phyloP scores from a whole-genome alignment of 1,284 basidiomycete genomes.

The Sporisorium graminicola region DNA sequence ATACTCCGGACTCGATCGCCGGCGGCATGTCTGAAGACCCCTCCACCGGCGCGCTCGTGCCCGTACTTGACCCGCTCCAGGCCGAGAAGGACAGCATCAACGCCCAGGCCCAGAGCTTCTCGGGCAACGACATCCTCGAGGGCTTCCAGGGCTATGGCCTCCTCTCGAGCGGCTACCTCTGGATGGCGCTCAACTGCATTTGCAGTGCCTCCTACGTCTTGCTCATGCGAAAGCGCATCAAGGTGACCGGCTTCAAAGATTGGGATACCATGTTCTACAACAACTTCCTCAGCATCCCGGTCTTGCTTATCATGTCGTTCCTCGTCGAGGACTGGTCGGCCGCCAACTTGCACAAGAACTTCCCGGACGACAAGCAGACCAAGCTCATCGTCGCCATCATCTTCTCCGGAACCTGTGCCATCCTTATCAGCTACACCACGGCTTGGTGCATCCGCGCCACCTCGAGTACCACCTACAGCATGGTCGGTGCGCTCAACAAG shows the following conservation, averaged over 20 bases:
- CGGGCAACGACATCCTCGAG: slow-evolving; percentile 51
- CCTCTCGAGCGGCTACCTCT: slow-evolving; percentile 80
- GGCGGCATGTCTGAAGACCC: slow-evolving; percentile 45
- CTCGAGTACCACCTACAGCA: slow-evolving; percentile 97
- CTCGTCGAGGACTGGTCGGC: slow-evolving; percentile 90
- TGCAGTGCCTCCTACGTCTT: slow-evolving; percentile 93
- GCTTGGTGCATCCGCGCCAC: slow-evolving; percentile 98
- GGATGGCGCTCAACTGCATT: slow-evolving; percentile 95
- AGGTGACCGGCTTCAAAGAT: slow-evolving; percentile 96
- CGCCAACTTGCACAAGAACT: slow-evolving; percentile 84
- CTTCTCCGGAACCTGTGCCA: slow-evolving; percentile 95
- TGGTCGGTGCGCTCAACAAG: slow-evolving; percentile 99
- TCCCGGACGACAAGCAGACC: slow-evolving; percentile 85
- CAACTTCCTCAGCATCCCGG: slow-evolving; percentile 93
- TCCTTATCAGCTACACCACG: slow-evolving; percentile 97
- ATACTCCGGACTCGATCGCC: slow-evolving; percentile 56
- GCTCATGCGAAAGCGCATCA: slow-evolving; percentile 97
- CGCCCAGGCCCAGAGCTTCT: slow-evolving; percentile 31
- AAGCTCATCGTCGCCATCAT: slow-evolving; percentile 88
- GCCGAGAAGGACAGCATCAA: slow-evolving; percentile 47
- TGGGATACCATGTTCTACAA: slow-evolving; percentile 99
- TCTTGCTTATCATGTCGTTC: slow-evolving; percentile 85
- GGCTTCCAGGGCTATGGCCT: slow-evolving; percentile 53
- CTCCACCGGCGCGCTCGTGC: slow-evolving; percentile 30
- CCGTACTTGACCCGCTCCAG: slow-evolving; percentile 44